Base-by-base conservation (phyloP, 257 asterid genomes). In the Gardenia jasminoides region DNA sequence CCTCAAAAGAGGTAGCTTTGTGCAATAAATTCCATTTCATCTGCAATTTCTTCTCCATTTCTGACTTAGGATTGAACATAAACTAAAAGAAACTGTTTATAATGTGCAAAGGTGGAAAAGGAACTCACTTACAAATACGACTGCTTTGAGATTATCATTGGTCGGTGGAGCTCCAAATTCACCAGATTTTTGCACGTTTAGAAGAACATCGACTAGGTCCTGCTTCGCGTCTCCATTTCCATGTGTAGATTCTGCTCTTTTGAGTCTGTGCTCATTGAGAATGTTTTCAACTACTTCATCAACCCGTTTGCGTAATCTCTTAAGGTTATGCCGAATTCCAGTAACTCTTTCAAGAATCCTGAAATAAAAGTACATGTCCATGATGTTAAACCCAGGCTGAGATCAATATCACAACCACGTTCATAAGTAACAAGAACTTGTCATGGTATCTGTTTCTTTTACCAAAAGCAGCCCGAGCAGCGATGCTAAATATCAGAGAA, bases 381-480 rank as follows among this genome's bases (percentile, higher is more conserved):
- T 52, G 19, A 74, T 11, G 68, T 28, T 74, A 52, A 74, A 56
- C 6, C 68, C n/a, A n/a, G n/a, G n/a, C 78, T 9, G 36, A 36
- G 36, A 56, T 16, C 2, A 74, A 52, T 67, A 54, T 54, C 0
- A 73, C 12, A 26, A 73, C 54, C 12, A 41, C 33, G 3, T 54
- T 52, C 33, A 74, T 74, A 3, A 56, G 11, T 7, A 36, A 26
- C 8, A 74, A 33, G 12, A 47, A 74, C 31, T 74, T 2, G 7
- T 74, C 68, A 54, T 74, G 78, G 28, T 56, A 54, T 26, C 33
- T 74, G 68, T 19, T 74, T 56, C 36, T 74, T 13, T 56, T 74
- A 11, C 78, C 78, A 4, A 74, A 74, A 3, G 68, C 68, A 7
- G 78, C n/a, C n/a, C 48, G 31, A 0, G 68, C 54, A 74, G 58